Conservation (phyloP, 2,329 filamentous ascomycete species). For the Alternaria tenuissima region DNA sequence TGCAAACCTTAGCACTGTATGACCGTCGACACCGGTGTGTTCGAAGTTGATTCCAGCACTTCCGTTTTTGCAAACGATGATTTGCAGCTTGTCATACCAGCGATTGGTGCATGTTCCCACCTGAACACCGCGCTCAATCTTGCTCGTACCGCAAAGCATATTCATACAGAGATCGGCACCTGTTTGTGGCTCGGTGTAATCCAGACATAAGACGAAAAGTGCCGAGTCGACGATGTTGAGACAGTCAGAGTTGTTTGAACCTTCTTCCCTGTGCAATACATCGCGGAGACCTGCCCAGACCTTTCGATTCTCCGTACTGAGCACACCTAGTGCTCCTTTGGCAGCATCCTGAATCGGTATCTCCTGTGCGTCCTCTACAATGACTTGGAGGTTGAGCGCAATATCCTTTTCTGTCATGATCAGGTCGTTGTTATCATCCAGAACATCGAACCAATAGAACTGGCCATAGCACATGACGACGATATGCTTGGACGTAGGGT, state of each 20-base stretch:
- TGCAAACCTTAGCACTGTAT: conserved; percentile 94
- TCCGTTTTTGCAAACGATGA: conserved; percentile 98
- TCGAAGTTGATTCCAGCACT: conserved; percentile 99
- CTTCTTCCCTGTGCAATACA: conserved; percentile 82
- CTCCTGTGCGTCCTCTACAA: conserved; percentile 88
- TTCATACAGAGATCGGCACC: conserved; percentile 92
- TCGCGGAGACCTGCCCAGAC: conserved; percentile 93
- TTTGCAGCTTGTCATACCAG: conserved; percentile 99
- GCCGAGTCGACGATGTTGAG: conserved; percentile 95
- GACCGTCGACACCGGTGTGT: conserved; percentile 96
- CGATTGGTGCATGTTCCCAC: conserved; percentile 97
- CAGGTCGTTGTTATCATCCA: conserved; percentile 91
- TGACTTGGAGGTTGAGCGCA: conserved; percentile 87
- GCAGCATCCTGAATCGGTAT: conserved; percentile 92
- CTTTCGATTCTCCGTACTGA: conserved; percentile 96
- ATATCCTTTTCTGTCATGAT: conserved; percentile 98
- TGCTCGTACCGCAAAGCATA: conserved; percentile 95
- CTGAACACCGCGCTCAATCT: conserved; percentile 91
- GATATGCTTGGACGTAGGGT: conserved; percentile 90
- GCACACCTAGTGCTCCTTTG: conserved; percentile 90
- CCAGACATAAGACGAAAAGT: conserved; percentile 89
- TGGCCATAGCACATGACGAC: conserved; percentile 94
- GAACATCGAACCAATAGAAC: conserved; percentile 98
- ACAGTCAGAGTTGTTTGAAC: conserved; percentile 94
- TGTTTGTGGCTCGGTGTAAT: conserved; percentile 85